Evolutionary conservation across 345 rosid species (phyloP).

Genomic region (Sonneratia caseolaris): DNA sequence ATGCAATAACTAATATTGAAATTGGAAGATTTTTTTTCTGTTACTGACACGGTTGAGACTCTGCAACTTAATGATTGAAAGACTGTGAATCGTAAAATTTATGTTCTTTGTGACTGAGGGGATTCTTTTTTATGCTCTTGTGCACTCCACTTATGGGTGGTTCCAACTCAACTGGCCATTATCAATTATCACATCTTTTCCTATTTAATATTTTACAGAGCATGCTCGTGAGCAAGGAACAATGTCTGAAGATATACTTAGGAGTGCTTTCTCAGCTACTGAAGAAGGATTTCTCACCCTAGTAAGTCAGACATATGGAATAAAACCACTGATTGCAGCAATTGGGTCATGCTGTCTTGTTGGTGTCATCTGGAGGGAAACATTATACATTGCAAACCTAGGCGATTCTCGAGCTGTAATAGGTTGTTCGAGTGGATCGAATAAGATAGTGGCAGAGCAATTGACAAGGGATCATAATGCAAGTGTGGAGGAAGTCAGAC

Average conservation of each 20-base stretch:
- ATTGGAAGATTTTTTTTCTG: not conserved
- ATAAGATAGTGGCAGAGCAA: conserved; percentile 75
- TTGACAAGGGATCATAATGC: conserved; percentile 84
- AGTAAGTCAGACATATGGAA: conserved; percentile 52
- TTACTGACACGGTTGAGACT: not conserved
- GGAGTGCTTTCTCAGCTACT: conserved; percentile 61
- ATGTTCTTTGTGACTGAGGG: not conserved
- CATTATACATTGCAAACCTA: conserved; percentile 65
- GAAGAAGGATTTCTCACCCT: conserved; percentile 88
- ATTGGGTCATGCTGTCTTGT: conserved; percentile 89
- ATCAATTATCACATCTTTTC: not conserved
- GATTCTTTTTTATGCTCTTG: not conserved
- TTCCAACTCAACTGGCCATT: not conserved
- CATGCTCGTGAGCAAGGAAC: conserved; percentile 46
- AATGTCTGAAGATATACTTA: conserved; percentile 64
- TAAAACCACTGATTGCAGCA: conserved; percentile 79
- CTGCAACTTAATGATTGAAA: not conserved
- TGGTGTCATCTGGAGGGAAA: conserved; percentile 78
- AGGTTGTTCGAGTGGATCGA: conserved; percentile 46
- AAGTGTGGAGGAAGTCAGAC: conserved; percentile 76
- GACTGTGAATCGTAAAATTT: not conserved
- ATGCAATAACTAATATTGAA: not conserved
- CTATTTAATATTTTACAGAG: conserved; percentile 30
- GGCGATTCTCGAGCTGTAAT: conserved; percentile 96
- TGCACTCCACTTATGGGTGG: not conserved